Percentiles rank a stretch among this genome's conserved stretches.
phyloP scores from a whole-genome alignment of 306 rosid genomes.

The Pyrus pyrifolia region DNA sequence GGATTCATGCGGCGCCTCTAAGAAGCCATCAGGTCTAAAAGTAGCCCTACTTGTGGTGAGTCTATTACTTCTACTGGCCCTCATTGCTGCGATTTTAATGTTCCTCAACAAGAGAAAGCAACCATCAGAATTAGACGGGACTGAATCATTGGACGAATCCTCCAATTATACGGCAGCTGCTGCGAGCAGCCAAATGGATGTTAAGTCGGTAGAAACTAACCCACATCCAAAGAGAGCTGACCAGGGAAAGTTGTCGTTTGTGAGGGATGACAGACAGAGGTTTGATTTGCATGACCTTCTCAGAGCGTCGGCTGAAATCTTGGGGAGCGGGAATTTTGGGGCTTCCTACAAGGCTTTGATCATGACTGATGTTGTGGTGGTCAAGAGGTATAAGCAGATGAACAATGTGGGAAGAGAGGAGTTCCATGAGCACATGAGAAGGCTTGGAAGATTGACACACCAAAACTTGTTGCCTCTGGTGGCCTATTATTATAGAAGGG shows the following conservation, averaged over 20 bases:
- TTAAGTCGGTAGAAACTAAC: background rate
- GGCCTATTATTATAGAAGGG: constrained; percentile 68
- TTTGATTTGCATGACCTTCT: constrained; percentile 76
- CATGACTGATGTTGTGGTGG: constrained; percentile 48
- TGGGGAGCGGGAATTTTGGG: constrained; percentile 85
- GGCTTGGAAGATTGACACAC: constrained; percentile 58
- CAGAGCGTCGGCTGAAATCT: constrained; percentile 70
- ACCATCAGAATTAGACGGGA: background rate
- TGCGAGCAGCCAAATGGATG: background rate
- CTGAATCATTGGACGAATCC: constrained; percentile 8
- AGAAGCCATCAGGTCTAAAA: constrained; percentile 15
- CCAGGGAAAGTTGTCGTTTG: constrained; percentile 49
- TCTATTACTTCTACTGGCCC: constrained; percentile 21
- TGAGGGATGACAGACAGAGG: constrained; percentile 38
- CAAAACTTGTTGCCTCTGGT: constrained; percentile 68
- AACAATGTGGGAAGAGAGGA: constrained; percentile 69
- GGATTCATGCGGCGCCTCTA: background rate
- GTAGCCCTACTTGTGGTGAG: constrained; percentile 22
- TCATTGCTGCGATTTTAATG: constrained; percentile 26
- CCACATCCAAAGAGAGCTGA: constrained; percentile 33
- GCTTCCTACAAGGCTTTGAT: constrained; percentile 80
- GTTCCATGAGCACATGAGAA: constrained; percentile 78
- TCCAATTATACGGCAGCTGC: background rate
- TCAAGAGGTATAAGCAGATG: constrained; percentile 87
- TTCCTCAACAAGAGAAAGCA: constrained; percentile 19